Conservation (phyloP, 2,329 filamentous ascomycete genomes). For the Parafenestella ontariensis region DNA sequence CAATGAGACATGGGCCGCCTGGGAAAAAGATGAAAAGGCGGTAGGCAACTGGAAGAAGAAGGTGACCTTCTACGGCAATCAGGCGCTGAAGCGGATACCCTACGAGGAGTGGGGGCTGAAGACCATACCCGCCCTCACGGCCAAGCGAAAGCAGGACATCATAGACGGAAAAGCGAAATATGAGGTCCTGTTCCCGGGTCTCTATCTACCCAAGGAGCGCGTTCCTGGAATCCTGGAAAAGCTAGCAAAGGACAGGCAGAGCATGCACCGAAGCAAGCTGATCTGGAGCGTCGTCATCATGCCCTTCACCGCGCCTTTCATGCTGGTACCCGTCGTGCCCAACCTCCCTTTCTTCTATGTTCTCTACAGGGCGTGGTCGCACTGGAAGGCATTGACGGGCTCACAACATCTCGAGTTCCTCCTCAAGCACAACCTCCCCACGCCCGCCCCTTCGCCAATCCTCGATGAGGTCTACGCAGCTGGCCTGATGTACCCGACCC, state of each 20-base stretch:
- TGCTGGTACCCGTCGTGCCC: constrained; percentile 82
- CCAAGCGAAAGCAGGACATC: constrained; percentile 69
- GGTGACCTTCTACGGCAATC: constrained; percentile 86
- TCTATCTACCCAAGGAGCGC: constrained; percentile 68
- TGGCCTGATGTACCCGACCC: constrained; percentile 55
- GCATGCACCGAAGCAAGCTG: constrained; percentile 76
- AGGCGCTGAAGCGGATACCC: constrained; percentile 83
- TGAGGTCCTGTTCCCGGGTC: constrained; percentile 77
- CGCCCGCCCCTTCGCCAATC: constrained; percentile 67
- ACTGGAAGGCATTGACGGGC: constrained; percentile 72
- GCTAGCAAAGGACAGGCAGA: constrained; percentile 81
- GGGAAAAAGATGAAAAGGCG: constrained; percentile 78
- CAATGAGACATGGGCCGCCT: constrained; percentile 78
- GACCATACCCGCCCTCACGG: constrained; percentile 83
- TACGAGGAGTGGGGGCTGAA: constrained; percentile 99
- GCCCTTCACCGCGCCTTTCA: constrained; percentile 83
- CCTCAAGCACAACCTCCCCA: constrained; percentile 73
- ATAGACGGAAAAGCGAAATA: constrained; percentile 68
- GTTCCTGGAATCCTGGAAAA: constrained; percentile 71
- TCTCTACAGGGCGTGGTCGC: constrained; percentile 75
- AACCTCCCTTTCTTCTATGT: constrained; percentile 98
- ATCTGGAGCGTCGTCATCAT: constrained; percentile 69
- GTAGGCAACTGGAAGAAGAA: constrained; percentile 80
- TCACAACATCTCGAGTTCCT: constrained; percentile 87
- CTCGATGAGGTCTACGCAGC: constrained; percentile 78